phyloP scores from a whole-genome alignment of 1,139 yeast genomes.

The Saccharomyces hybrid region DNA sequence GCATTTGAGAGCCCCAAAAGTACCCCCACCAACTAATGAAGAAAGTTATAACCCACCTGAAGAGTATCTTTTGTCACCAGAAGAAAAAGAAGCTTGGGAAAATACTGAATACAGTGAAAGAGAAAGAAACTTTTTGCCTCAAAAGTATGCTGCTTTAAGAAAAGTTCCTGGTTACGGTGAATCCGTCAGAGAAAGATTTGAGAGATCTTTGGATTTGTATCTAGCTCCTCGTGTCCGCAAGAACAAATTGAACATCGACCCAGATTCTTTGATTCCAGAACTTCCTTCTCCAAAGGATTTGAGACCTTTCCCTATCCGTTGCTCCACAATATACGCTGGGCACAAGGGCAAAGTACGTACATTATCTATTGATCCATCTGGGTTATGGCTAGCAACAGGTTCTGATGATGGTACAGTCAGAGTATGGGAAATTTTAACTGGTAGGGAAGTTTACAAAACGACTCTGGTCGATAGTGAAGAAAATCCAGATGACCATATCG shows the following conservation, averaged over 20 bases:
- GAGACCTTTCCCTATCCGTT: constrained; percentile 95
- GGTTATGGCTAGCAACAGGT: constrained; percentile 94
- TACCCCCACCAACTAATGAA: constrained; percentile 94
- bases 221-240: constrained; percentile 94
- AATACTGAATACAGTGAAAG: constrained; percentile 69
- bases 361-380: constrained; percentile 78
- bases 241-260: constrained; percentile 86
- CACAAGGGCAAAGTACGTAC: constrained; percentile 80
- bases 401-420: constrained; percentile 96
- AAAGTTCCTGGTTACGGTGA: constrained; percentile 92
- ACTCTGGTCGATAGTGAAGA: constrained; percentile 39
- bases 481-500: constrained; percentile 63
- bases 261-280: constrained; percentile 92
- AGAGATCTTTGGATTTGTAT: constrained; percentile 86
- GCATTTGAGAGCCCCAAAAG: constrained; percentile 90
- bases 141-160: constrained; percentile 73
- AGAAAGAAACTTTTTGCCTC: constrained; percentile 72
- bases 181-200: constrained; percentile 81
- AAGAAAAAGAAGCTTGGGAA: constrained; percentile 70
- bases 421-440: constrained; percentile 92
- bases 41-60: constrained; percentile 97
- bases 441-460: constrained; percentile 78
- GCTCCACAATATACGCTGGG: constrained; percentile 78
- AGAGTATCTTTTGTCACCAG: constrained; percentile 79
- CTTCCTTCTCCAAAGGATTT: constrained; percentile 94